A percentile compares a stretch with the other conserved stretches of the same genome.
These are phyloP conservation scores for Coriaria nepalensis DNA, from an alignment of 306 rosid species.

Conservation along the genomic window DNA sequence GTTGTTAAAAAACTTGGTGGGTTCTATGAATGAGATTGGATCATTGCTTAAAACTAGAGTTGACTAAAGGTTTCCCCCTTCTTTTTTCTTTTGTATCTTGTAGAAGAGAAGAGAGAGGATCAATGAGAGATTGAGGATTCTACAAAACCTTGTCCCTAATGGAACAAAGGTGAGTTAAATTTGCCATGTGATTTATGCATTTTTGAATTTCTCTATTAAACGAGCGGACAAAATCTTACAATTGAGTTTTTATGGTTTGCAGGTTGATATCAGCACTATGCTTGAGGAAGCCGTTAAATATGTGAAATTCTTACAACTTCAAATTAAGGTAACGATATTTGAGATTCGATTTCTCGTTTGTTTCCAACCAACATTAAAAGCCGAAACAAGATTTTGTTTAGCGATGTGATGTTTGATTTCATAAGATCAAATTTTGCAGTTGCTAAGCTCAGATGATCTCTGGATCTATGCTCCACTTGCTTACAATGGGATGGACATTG, in stretches of 20 bases:
- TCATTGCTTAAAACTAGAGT: neutral
- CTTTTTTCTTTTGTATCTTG: conserved; percentile 2
- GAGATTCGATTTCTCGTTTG: conserved; percentile 6
- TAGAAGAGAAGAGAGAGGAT: conserved; percentile 93
- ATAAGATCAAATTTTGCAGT: no score
- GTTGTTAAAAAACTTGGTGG: neutral
- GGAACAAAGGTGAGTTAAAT: conserved; percentile 59
- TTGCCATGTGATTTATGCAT: no score
- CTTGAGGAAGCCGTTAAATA: conserved; percentile 85
- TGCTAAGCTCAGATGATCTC: conserved; percentile 69
- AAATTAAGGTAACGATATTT: conserved; percentile 54
- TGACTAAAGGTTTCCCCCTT: neutral
- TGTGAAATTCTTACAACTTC: conserved; percentile 85
- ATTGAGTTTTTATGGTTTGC: conserved; percentile 9
- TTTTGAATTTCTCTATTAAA: neutral
- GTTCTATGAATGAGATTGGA: neutral
- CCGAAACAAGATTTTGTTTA: no score
- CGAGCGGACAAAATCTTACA: conserved; percentile 6
- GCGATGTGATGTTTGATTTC: no score
- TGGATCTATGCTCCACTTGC: conserved; percentile 96
- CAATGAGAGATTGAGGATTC: conserved; percentile 53
- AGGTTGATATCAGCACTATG: conserved; percentile 97
- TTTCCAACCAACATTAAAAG: no score
- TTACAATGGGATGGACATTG: conserved; percentile 74
- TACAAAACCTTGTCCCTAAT: conserved; percentile 77